Base-by-base conservation (phyloP, 179 eudicot genomes). In the Gypsophila paniculata region DNA sequence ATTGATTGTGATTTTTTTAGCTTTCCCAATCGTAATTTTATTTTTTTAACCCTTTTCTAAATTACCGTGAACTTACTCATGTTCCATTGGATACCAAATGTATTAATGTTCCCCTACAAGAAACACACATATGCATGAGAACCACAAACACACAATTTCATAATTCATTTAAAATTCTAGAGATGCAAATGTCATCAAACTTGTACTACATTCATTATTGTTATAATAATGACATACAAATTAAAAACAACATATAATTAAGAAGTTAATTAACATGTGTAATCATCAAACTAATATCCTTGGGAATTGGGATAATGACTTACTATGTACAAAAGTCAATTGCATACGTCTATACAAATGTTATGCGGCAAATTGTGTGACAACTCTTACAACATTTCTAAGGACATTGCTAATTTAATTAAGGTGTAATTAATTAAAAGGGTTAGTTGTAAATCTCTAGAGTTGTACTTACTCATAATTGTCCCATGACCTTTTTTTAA, bases 71-170 rank as follows among this genome's bases (percentile, higher is more conserved):
- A n/a, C n/a, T n/a, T n/a, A n/a, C n/a, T n/a, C n/a, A n/a, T n/a
- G n/a, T 29, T 29, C 4, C 34, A 29, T 29, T 29, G 1, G 15
- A 10, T 65, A 66, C 55, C 38, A 46, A 21, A 65, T 18, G 52
- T 7, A 17, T 66, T 66, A 46, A 36, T 66, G 70, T 66, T 66
- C 49, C 70, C 70, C 70, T 57, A 66, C 70, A 66, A 66, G 70
- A 46, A 48, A 66, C 70, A 48, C 57, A 48, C 36, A n/a, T n/a
- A n/a, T n/a, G n/a, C n/a, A 54, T 65, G 69, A 11, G 69, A 46
- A 19, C 69, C 70, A 46, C 58, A 48, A 22, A 66, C 49, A 25
- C 23, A 1, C 34, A 65, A 2, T 46, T 38, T 13, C 17, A 46
- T 66, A 32, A 44, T 66, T 44, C 36, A n/a, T 62, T 21, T n/a